Base-by-base conservation (phyloP, 139 green algal species). In the Chlorokybus atmophyticus region DNA sequence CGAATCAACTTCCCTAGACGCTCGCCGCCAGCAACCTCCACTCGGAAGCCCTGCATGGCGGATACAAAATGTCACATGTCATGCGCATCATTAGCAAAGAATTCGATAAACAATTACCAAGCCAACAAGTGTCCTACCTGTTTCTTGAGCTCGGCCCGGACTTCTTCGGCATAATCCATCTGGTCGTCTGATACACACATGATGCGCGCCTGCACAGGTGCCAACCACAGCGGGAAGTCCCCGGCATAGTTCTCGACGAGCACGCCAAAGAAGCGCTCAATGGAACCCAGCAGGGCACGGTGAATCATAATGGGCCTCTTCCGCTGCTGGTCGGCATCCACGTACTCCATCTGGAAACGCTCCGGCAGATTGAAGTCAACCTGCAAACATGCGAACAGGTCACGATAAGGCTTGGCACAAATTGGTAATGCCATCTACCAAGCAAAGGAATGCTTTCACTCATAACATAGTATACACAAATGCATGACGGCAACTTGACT, bases 311-410 rank as follows among this genome's bases (percentile, higher is more conserved):
- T 98, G 50, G 90, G 91, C 28, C 80, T 76, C 67, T 87, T 68
- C 67, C 78, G 32, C 2, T 32, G 48, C 50, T 76, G 74, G 30
- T 83, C 58, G 4, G 65, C 63, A 58, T 86, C 83, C 24, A 82
- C 73, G 69, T 97, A 98, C 25, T 70, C 52, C 78, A 96, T 83
- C 44, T 88, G 76, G 62, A 94, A 96, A 17, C 85, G 75, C 60
- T 94, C 72, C 5, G 91, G 91, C 66, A 98, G 79, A 70, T 98
- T 98, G 78, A 94, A 98, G 75, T 98, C 91, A 17, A 98, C 77
- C 82, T 97, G 89, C 19, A n/a, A n/a, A n/a, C n/a, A n/a, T n/a
- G n/a, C n/a, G n/a, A n/a, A n/a, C n/a, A n/a, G n/a, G n/a, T n/a
- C n/a, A n/a, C n/a, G n/a, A n/a, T n/a, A n/a, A n/a, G n/a, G n/a